phyloP scores from a whole-genome alignment of 2,329 filamentous ascomycete species.

The Fusarium sterilihyphosum region DNA sequence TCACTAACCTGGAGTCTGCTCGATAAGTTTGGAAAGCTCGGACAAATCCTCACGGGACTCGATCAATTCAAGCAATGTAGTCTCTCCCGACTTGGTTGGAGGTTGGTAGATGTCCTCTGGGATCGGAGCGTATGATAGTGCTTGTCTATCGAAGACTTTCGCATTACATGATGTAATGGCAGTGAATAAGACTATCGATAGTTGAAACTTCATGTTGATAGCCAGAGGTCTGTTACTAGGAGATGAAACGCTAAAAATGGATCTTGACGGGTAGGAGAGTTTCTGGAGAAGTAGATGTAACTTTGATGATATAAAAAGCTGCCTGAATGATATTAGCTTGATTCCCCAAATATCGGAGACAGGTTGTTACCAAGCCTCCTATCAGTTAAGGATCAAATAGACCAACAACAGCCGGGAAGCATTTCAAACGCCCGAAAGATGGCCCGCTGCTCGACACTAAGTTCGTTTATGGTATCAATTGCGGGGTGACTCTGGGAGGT shows the following conservation, averaged over 20 bases:
- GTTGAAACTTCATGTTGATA: background rate
- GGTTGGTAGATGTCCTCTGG: background rate
- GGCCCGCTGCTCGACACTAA: background rate
- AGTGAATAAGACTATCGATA: background rate
- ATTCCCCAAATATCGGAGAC: accelerated
- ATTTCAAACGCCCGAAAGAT: background rate
- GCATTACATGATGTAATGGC: background rate
- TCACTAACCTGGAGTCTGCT: background rate
- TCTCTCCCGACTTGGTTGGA: background rate
- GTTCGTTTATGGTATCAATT: background rate
- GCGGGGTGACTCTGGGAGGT: no score
- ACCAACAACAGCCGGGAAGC: background rate
- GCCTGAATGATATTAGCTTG: no score
- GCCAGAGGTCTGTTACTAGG: background rate
- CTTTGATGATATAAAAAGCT: background rate
- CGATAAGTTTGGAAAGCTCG: background rate
- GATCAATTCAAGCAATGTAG: background rate
- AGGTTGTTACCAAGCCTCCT: background rate
- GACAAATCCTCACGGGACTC: background rate
- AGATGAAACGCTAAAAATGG: accelerated
- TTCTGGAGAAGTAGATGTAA: background rate
- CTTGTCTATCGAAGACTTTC: background rate
- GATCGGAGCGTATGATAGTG: background rate
- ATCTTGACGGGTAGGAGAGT: accelerated
- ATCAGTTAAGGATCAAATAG: background rate